Base-by-base conservation (phyloP, 345 rosid genomes). In the Rhizophora mangle region DNA sequence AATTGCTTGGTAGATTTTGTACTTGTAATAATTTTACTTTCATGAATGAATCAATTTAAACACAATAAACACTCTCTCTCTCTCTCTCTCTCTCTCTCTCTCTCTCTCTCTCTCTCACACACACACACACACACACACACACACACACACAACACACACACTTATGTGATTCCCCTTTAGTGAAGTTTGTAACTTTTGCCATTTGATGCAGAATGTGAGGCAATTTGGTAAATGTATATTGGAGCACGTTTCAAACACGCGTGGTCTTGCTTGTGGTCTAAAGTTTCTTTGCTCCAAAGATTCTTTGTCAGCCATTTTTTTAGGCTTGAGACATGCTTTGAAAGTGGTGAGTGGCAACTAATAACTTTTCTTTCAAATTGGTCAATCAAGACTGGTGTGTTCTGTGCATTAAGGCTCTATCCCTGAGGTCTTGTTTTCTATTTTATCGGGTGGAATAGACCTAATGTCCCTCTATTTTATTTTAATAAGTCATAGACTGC, bases 201-300 rank as follows among this genome's bases (percentile, higher is more conserved):
- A 53, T 51, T 62, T 67, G 70, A 61, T 81, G 76, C 92, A 94
- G 99, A 84, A 85, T 68, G 83, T 85, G 76, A 90, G 99, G 80
- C 95, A 92, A 65, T 83, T 87, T 80, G 92, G 91, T 34, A 95
- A 95, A 83, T 79, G 82, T 75, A 82, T 92, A 78, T 83, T 92
- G 87, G 97, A 95, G 72, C 90, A 87, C 68, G 88, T 95, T 78
- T 91, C 99, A 71, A 80, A 80, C 72, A 89, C 90, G 29, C 79
- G 85, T 43, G 97, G 99, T 72, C 97, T 92, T 72, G 74, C 88
- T 75, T 70, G 77, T 80, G 90, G 97, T 71, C 73, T 95, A 86
- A 87, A 92, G 82, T 95, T 92, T 85, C 93, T 92, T 77, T 87
- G 85, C 80, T 95, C 97, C 47, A 61, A 76, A 29, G 26, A 65